Evolutionary conservation across 1,284 basidiomycete species (phyloP), one percentile per base, ranked within the genome.

Genomic region (Veloboletus limbatus): DNA sequence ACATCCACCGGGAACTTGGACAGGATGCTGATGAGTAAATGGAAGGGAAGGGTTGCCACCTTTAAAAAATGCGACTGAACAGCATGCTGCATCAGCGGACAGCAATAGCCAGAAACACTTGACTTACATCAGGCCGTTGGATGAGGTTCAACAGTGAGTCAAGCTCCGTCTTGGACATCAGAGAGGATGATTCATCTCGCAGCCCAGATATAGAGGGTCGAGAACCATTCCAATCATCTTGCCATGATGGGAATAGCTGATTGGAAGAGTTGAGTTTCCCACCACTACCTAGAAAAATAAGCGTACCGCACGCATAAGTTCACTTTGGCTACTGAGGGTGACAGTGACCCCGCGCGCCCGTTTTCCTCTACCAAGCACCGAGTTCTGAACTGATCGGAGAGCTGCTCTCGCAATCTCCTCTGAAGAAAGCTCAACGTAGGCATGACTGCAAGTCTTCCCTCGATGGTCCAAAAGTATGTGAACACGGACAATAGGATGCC

Each of bases 391-490:
- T 8, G 78, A 77, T 10, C 87, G 73, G 9, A 90, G 70, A 27
- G 86, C 82, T 25, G 77, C 73, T 40, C 81, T 78, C 8, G 85
- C 83, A 18, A 75, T 74, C 3, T 76, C 74, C 25, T 79, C 75
- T 47, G 75, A 71, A 16, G 69, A 67, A 53, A 88, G 77, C 62
- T 91, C 88, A 13, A 85, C 82, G 53, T 81, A 91, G 2, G 88
- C 87, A 63, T 91, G 88, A 52, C 82, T 87, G 44, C 84, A 71
- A 0, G 88, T 91, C 66, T 90, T 90, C 32, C 88, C 88, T 56
- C 84, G 82, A 31, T 76, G 71, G 55, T 91, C 88, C 40, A 91
- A 74, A 14, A 91, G 74, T 25, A 90, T 84, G 58, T 90, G 84
- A 6, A 82, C 83, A 37, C 78, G 77, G 39, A 78, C 71, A 14